Base-by-base conservation (phyloP, 2,329 filamentous ascomycete species). In the Fusarium coicis region DNA sequence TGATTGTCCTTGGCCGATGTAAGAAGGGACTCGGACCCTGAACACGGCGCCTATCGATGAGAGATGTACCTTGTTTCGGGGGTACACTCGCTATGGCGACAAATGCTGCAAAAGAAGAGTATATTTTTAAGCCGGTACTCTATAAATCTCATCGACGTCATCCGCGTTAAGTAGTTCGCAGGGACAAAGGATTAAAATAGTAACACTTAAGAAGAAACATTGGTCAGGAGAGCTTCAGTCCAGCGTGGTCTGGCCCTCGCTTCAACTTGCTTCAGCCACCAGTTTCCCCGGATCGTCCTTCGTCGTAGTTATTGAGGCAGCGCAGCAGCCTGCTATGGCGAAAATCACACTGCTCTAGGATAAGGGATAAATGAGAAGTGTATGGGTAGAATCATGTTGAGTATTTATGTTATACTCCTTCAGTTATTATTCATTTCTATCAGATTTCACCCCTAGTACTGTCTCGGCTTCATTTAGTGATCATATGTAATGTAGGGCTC, bases 171-270 rank as follows among this genome's bases (percentile, higher is more conserved):
- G 57, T 42, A 49, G 23, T 34, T 49, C 15, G 21, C 36, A 46
- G 34, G 47, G 16, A 32, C 42, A 30, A 34, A 53, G 43, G 30
- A 36, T 63, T 44, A 37, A 69, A 55, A 70, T 67, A 58, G 37
- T 32, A 68, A 54, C 34, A 28, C 12, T 37, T 44, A 40, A 50
- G 39, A 58, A 46, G 26, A 23, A 16, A 37, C 12, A 10, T n/a
- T 12, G 14, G 16, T 28, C 7, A n/a, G 14, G 16, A 57, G 10
- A 53, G 23, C 50, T 26, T 47, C 9, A 14, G 14, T 28, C 10
- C 18, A 53, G 7, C 23, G 15, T 28, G 18, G 11, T 4, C 5
- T 16, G 11, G 16, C 12, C 14, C 18, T 49, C 19, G 30, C 30
- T 18, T 57, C 5, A 15, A 28, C 19, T n/a, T 36, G 10, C 30